phyloP scores from a whole-genome alignment of 2,329 filamentous ascomycete genomes.

The Phialophora macrospora region DNA sequence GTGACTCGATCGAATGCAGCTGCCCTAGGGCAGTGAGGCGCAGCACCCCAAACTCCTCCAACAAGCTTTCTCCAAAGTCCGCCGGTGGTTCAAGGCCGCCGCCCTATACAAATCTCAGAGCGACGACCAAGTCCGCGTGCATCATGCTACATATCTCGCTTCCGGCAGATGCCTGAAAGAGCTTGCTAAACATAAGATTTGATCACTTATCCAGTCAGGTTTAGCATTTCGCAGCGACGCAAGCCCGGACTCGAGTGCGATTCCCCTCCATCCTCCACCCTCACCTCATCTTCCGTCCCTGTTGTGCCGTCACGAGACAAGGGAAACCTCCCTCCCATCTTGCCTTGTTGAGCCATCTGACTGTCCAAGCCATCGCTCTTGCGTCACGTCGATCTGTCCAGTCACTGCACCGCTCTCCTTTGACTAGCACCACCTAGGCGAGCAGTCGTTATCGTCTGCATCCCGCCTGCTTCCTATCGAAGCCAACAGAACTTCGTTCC shows the following conservation, averaged over 20 bases:
- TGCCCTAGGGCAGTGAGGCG: slow-evolving; percentile 6
- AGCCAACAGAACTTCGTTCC: slow-evolving; percentile 13
- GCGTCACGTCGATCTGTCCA: slow-evolving; percentile 26
- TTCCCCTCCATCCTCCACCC: slow-evolving; percentile 17
- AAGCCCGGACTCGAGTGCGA: slow-evolving; percentile 5
- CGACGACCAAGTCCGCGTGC: slow-evolving; percentile 9
- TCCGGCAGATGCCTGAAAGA: slow-evolving; percentile 17
- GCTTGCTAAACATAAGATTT: slow-evolving; percentile 14
- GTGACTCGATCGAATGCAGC: slow-evolving; percentile 11
- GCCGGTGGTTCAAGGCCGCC: neutral
- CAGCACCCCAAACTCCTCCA: slow-evolving; percentile 2
- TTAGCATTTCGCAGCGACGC: slow-evolving; percentile 7
- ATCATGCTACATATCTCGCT: slow-evolving; percentile 13
- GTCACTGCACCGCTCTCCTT: slow-evolving; percentile 16
- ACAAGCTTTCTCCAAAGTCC: slow-evolving; percentile 8
- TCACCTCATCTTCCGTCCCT: slow-evolving; percentile 19
- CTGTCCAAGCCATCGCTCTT: slow-evolving; percentile 29
- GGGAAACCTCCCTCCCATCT: slow-evolving; percentile 7
- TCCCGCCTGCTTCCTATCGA: slow-evolving; percentile 28
- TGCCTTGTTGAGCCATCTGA: slow-evolving; percentile 23
- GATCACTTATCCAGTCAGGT: slow-evolving; percentile 19
- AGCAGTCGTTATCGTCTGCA: slow-evolving; percentile 16
- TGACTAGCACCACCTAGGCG: slow-evolving; percentile 6
- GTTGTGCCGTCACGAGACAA: slow-evolving; percentile 28
- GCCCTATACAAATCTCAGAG: slow-evolving; percentile 10